Conservation (phyloP, 164 flowering plant species). For the Taxillus chinensis region DNA sequence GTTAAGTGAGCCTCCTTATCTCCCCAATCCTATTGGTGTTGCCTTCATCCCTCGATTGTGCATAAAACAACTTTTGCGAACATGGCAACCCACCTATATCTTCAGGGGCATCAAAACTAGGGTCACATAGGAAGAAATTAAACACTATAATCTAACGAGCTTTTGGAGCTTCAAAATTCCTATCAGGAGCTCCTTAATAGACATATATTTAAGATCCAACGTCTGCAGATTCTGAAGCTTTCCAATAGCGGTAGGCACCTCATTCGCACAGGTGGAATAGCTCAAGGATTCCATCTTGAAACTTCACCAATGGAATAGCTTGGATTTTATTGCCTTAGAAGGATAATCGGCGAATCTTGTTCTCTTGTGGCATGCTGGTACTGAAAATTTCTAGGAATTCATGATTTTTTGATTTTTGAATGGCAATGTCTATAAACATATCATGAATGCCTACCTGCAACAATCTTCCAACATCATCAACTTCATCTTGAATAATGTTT, state of each 20-base stretch:
- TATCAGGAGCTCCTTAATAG: slow-evolving; percentile 15
- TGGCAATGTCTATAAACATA: slow-evolving; percentile 13
- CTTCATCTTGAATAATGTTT: slow-evolving; percentile 9
- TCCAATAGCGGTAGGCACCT: slow-evolving; percentile 18
- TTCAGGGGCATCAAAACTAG: background rate
- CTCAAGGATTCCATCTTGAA: slow-evolving; percentile 17
- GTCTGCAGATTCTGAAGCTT: slow-evolving; percentile 23
- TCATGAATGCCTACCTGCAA: slow-evolving; percentile 13
- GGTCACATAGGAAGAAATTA: too few relatives aligned
- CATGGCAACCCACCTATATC: slow-evolving; percentile 14
- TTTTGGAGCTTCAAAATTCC: slow-evolving; percentile 18
- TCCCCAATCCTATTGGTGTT: slow-evolving; percentile 1
- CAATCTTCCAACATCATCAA: slow-evolving; percentile 3
- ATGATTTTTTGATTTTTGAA: slow-evolving; percentile 12
- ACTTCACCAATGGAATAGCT: background rate
- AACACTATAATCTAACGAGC: slow-evolving; percentile 22
- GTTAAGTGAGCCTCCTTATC: slow-evolving; percentile 18
- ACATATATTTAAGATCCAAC: slow-evolving; percentile 20
- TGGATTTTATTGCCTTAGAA: background rate
- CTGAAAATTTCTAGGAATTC: slow-evolving; percentile 3
- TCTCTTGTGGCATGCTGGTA: background rate
- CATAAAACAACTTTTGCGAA: slow-evolving; percentile 17
- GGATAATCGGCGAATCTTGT: slow-evolving; percentile 15
- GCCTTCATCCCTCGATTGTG: slow-evolving; percentile 6
- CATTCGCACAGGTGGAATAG: slow-evolving; percentile 12